Evolutionary conservation across 371 early-diverging fungal species (phyloP).

Genomic region (Mortierella sp.): DNA sequence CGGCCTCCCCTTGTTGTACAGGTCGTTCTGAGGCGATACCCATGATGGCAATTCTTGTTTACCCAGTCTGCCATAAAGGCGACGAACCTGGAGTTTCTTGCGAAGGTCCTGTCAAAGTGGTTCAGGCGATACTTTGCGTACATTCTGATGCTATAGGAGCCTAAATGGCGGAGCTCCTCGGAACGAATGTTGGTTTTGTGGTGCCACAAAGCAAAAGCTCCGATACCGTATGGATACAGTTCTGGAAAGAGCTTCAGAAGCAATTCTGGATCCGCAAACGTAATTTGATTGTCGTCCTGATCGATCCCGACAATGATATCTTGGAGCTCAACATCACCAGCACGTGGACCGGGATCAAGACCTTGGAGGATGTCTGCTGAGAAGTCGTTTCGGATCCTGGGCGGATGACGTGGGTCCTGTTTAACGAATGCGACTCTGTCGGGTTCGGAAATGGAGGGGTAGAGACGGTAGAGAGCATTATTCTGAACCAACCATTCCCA

Average conservation of each 20-base stretch:
- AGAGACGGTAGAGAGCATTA: neutral
- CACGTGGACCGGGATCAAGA: constrained; percentile 5
- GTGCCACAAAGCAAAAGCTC: constrained; percentile 1
- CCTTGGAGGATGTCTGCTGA: neutral
- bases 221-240: constrained; percentile 6
- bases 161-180: neutral
- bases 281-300: neutral
- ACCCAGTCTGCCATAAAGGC: constrained; percentile 5
- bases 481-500: constrained; percentile 2
- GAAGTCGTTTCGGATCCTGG: neutral
- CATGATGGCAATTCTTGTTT: neutral
- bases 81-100: constrained; percentile 1
- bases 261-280: neutral
- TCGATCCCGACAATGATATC: neutral
- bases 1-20: neutral
- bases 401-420: no score
- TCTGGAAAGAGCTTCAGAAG: constrained; percentile 11
- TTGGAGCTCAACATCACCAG: neutral
- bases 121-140: constrained; percentile 9
- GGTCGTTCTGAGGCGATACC: neutral
- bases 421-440: neutral
- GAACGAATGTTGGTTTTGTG: neutral
- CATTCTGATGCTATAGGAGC: neutral
- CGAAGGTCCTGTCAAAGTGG: constrained; percentile 8
- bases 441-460: neutral